Percentiles rank a stretch among this genome's conserved stretches.
Evolutionary conservation across 805 yeast species (phyloP).

Genomic region (Yamadazyma takamatsuzukensis): DNA sequence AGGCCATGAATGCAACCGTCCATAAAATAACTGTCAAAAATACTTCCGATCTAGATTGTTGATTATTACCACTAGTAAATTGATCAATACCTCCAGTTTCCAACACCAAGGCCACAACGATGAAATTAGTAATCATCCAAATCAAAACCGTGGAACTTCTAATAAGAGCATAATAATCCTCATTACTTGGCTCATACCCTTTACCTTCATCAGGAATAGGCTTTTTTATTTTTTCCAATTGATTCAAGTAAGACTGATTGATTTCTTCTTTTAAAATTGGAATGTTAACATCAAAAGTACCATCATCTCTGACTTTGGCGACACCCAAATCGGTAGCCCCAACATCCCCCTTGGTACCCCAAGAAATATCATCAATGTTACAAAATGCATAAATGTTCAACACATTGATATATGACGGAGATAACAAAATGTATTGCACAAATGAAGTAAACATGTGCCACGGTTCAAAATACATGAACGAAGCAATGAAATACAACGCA

Average conservation of each 20-base stretch:
- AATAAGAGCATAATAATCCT: constrained; percentile 44
- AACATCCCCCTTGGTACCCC: constrained; percentile 74
- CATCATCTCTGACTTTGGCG: constrained; percentile 51
- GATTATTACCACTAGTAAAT: constrained; percentile 30
- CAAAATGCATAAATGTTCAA: constrained; percentile 66
- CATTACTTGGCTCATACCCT: constrained; percentile 25
- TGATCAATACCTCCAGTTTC: constrained; percentile 44
- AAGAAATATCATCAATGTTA: constrained; percentile 67
- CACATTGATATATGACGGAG: constrained; percentile 53
- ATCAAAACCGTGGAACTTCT: constrained; percentile 44
- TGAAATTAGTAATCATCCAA: constrained; percentile 44
- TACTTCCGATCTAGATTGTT: constrained; percentile 34
- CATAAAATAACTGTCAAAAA: constrained; percentile 54
- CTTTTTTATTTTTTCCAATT: constrained; percentile 49
- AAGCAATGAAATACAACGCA: constrained; percentile 57
- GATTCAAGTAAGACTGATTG: constrained; percentile 49
- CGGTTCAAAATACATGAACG: constrained; percentile 58
- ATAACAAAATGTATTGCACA: constrained; percentile 46
- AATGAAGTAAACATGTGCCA: constrained; percentile 64
- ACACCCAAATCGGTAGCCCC: constrained; percentile 56
- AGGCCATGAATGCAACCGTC: constrained; percentile 60
- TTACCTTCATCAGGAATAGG: constrained; percentile 34
- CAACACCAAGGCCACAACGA: constrained; percentile 39
- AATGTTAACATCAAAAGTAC: constrained; percentile 54
- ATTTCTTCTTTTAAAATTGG: constrained; percentile 48